These are phyloP conservation scores for Scalesia atractyloides DNA, from an alignment of 129 eudicot genomes.

Conservation along the genomic window DNA sequence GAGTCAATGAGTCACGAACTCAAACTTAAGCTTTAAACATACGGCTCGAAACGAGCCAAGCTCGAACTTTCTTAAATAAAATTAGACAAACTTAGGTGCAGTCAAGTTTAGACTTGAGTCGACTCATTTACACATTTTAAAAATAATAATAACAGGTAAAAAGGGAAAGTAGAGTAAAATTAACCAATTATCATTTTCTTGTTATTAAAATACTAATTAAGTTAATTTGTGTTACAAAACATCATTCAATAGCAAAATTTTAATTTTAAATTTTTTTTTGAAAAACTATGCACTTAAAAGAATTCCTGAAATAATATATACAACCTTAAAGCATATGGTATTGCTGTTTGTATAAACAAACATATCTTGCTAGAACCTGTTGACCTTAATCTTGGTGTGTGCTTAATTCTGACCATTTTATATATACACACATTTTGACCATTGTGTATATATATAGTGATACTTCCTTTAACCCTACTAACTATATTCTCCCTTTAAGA, in stretches of 20 bases:
- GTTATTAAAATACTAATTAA: neutral
- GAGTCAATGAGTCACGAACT: too few relatives aligned
- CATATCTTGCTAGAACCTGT: conserved; percentile 17
- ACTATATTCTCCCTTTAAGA: conserved; percentile 9
- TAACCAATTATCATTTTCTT: neutral
- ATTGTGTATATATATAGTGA: neutral
- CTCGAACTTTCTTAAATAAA: too few relatives aligned
- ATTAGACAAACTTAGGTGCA: too few relatives aligned
- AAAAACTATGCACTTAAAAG: neutral
- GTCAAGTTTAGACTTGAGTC: too few relatives aligned
- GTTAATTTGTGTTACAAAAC: neutral
- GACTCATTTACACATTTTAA: too few relatives aligned
- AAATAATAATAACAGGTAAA: too few relatives aligned
- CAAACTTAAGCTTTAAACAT: too few relatives aligned
- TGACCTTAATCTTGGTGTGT: conserved; percentile 33
- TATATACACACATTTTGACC: conserved; percentile 16
- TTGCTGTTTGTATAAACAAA: conserved; percentile 18
- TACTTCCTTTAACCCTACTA: neutral
- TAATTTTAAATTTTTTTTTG: neutral
- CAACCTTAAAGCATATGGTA: conserved; percentile 24
- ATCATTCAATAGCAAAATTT: neutral
- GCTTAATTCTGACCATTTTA: conserved; percentile 8
- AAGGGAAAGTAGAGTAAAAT: too few relatives aligned
- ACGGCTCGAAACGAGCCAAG: too few relatives aligned
- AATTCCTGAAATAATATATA: neutral